These are phyloP conservation scores for Colletotrichum incanum DNA, from an alignment of 2,329 filamentous ascomycete species.

Conservation along the genomic window DNA sequence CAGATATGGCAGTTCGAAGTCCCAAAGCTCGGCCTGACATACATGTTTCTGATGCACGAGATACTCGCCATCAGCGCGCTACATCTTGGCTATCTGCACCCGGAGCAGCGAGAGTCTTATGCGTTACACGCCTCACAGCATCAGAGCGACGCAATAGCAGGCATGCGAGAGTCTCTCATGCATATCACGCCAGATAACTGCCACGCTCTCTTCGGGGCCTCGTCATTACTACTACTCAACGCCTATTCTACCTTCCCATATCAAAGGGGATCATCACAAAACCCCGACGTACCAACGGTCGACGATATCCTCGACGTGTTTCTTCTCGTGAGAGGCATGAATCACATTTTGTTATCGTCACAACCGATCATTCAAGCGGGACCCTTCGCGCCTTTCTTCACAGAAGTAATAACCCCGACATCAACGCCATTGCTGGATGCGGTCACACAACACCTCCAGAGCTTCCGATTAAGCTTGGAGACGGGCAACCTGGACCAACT, in stretches of 20 bases:
- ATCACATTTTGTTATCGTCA: constrained; percentile 49
- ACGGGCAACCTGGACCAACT: not conserved
- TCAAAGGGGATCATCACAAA: constrained; percentile 30
- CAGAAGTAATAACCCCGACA: constrained; percentile 17
- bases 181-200: constrained; percentile 50
- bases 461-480: not conserved
- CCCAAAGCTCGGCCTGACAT: constrained; percentile 48
- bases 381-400: constrained; percentile 46
- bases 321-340: constrained; percentile 51
- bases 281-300: constrained; percentile 45
- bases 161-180: constrained; percentile 48
- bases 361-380: constrained; percentile 45
- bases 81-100: constrained; percentile 49
- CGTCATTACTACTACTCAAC: constrained; percentile 52
- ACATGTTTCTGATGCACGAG: constrained; percentile 52
- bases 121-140: constrained; percentile 52
- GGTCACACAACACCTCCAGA: constrained; percentile 10
- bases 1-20: constrained; percentile 51
- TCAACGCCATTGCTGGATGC: constrained; percentile 35
- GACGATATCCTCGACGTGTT: constrained; percentile 54
- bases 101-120: constrained; percentile 47
- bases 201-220: constrained; percentile 52
- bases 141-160: constrained; percentile 51
- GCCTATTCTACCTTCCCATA: constrained; percentile 49
- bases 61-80: constrained; percentile 51